Base-by-base conservation (phyloP, 176 grass and related monocot species). In the Paspalum vaginatum region DNA sequence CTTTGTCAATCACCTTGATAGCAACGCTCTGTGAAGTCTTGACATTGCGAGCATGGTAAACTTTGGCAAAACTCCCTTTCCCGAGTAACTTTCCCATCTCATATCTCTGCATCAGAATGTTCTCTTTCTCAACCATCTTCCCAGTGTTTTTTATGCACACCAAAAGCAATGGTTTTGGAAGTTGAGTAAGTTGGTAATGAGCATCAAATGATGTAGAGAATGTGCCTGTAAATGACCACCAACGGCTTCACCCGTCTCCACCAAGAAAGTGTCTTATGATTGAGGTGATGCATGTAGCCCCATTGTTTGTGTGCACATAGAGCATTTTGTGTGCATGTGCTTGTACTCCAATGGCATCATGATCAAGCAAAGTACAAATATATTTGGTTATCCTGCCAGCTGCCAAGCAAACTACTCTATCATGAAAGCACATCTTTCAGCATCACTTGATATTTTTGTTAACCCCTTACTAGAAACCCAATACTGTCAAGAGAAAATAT, bases 1-100 rank as follows among this genome's bases (percentile, higher is more conserved):
- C 96, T 71, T 98, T 98, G 72, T 98, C 90, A 5, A 98, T 95
- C 53, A 98, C 90, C 84, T 98, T 95, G 67, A 98, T 89, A 8
- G 96, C 92, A 86, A 95, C 96, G 37, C 86, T 91, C 15, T 89
- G 84, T 20, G 85, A 85, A 66, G 88, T 93, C 20, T 60, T 77
- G 55, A 93, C 21, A 86, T 86, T 76, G 39, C 85, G 89, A 70
- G 76, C 92, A 87, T 84, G 85, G 68, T 95, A 98, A 51, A 98
- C 92, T 87, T 98, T 95, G 54, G 96, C 96, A 87, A 95, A 98
- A 45, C 92, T 98, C 20, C 92, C 96, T 86, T 93, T 82, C 11
- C 96, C 96, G 47, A 98, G 81, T 78, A 98, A 85, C 49, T 80
- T 86, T 22, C 95, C 96, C 11, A 98, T 86, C 71, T 98, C 92